Base-by-base conservation (phyloP, 2,329 filamentous ascomycete species). In the Fusarium sp. region DNA sequence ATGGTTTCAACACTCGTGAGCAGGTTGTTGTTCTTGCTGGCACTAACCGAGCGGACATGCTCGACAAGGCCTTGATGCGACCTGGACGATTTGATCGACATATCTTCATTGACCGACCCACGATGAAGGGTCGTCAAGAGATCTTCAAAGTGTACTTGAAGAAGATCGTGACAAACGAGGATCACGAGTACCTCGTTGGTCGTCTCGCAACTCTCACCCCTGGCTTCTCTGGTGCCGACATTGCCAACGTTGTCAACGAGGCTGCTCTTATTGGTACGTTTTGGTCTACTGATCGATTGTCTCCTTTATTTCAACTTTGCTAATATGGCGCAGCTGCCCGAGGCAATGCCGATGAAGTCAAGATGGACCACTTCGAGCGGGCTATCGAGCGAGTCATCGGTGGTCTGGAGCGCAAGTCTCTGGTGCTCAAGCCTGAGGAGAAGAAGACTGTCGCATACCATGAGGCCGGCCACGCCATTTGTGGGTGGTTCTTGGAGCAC, bases 211-310 rank as follows among this genome's bases (percentile, higher is more conserved):
- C 96, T 42, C 84, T 99, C 71, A 99, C 96, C 5, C 96, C 96
- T 54, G 96, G 96, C 31, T 99, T 99, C 80, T 95, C 95, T 56
- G 96, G 96, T 80, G 96, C 96, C 46, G 96, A 99, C 78, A 99
- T 99, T 80, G 94, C 96, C 76, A 99, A 99, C 80, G 97, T 94
- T 77, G 94, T 97, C 73, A 99, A 99, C 76, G 96, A 99, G 83
- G 96, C 96, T 70, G 96, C 96, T 56, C 84, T 99, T 45, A 95
- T 98, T 77, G 96, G 94, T 97, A 87, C 78, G 91, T 81, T 35
- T 27, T 31, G 74, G 27, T 18, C 37, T 27, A 35, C 29, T 14
- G 29, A 20, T 81, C 88, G 75, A 35, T 56, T 43, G 21, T 20
- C 17, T 37, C 50, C 50, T 5, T 15, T 40, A 17, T 29, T 15